Base-by-base conservation (phyloP, 1,284 basidiomycete species). In the Pterula multifida region DNA sequence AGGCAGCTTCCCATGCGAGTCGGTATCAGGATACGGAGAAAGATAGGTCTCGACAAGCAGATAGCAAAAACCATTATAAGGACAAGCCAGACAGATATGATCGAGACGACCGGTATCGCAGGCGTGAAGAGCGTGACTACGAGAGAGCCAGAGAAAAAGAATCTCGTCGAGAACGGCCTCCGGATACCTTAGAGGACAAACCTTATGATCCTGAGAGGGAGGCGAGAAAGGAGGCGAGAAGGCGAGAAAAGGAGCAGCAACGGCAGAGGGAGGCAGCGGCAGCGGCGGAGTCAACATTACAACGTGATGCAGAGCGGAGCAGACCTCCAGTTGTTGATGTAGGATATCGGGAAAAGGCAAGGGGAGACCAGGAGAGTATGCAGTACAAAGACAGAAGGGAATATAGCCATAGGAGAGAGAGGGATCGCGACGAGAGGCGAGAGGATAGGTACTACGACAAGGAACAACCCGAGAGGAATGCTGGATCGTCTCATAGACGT, bases 171-270 rank as follows among this genome's bases (percentile, higher is more conserved):
- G 39, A 42, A 6, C 9, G 39, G 21, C n/a, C 39, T 42, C 39
- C 39, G 39, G 39, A 42, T 42, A n/a, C 6, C 21, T 9, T 17
- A 17, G 39, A n/a, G 9, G 17, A 42, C 4, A 6, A 19, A 42
- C 39, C n/a, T 42, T 42, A 9, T 22, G 39, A 42, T 42, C 39
- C 39, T 17, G 39, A 42, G 39, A 42, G 19, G 39, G 39, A 42
- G 19, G 39, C 39, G 4, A 42, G 39, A 17, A 6, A 17, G 21
- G 39, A 42, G 39, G 39, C 39, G 9, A 6, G 39, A 25, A 13
- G 23, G 12, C 19, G 45, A 24, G 45, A 47, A 6, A 47, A 47
- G 26, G 45, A 47, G 13, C 15, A 4, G 6, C 19, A 6, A 12
- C 9, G 45, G 11, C 26, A 24, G 22, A 11, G 45, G 26, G 45